phyloP scores from a whole-genome alignment of 2,329 filamentous ascomycete species.

The Aspergillus uvarum region DNA sequence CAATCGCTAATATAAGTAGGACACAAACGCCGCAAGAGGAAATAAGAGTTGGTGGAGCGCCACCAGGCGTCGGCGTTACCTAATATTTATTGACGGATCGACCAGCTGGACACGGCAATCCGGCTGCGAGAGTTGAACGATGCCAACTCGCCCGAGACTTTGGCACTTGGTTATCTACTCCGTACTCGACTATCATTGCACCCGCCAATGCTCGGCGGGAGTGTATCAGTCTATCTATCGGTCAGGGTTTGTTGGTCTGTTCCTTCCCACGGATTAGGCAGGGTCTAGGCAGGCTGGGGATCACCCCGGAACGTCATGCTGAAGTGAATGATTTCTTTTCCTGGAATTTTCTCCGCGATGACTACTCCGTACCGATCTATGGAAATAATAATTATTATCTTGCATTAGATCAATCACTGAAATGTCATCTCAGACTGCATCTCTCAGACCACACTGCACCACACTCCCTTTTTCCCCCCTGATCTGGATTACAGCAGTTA shows the following conservation, averaged over 20 bases:
- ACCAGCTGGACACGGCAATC: constrained; percentile 7
- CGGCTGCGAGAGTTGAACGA: not conserved
- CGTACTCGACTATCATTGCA: too few species aligned
- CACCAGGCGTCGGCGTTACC: constrained; percentile 4
- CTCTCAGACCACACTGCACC: not conserved
- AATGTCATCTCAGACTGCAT: not conserved
- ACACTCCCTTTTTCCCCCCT: too few species aligned
- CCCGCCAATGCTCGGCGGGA: not conserved
- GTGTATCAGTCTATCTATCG: not conserved
- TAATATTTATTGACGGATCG: constrained; percentile 8
- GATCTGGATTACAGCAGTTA: too few species aligned
- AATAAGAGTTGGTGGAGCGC: constrained; percentile 4
- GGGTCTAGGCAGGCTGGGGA: not conserved
- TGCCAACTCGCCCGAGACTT: not conserved
- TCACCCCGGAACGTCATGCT: not conserved
- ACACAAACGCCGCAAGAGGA: not conserved
- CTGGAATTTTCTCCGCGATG: not conserved
- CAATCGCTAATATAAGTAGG: not conserved
- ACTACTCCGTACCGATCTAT: too few species aligned
- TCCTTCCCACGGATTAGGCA: not conserved
- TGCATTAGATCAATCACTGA: too few species aligned
- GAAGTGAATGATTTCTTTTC: not conserved
- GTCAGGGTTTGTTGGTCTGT: too few species aligned
- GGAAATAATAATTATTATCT: too few species aligned
- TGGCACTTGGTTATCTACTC: too few species aligned